These are phyloP conservation scores for Suillus bovinus DNA, from an alignment of 768 basidiomycete genomes.

Conservation along the genomic window DNA sequence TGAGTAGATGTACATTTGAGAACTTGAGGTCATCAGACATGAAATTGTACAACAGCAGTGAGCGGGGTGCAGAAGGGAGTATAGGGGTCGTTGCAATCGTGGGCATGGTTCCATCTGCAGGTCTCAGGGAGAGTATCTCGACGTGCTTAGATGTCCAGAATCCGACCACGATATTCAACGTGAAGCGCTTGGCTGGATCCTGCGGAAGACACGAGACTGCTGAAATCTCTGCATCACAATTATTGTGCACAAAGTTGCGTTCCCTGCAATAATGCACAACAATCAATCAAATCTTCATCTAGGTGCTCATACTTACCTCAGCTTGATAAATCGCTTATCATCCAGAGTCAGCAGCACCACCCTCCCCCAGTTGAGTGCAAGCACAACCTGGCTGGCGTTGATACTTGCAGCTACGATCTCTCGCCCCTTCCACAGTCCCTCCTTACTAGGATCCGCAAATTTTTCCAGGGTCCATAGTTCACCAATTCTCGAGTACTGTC, in stretches of 20 bases:
- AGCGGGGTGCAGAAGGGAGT: constrained; percentile 47
- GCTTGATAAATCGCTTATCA: constrained; percentile 37
- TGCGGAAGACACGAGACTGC: constrained; percentile 65
- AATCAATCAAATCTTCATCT: neutral
- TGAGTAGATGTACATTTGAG: constrained; percentile 52
- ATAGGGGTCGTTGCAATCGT: constrained; percentile 25
- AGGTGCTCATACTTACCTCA: constrained; percentile 7
- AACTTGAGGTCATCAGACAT: constrained; percentile 39
- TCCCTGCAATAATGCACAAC: neutral
- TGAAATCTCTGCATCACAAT: constrained; percentile 55
- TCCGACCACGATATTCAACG: constrained; percentile 58
- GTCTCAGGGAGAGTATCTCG: constrained; percentile 49
- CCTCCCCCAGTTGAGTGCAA: constrained; percentile 57
- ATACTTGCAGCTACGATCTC: constrained; percentile 70
- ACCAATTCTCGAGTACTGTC: constrained; percentile 42
- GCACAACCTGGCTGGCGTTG: constrained; percentile 65
- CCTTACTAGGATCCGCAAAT: constrained; percentile 20
- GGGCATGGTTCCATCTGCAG: constrained; percentile 14
- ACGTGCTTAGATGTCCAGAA: constrained; percentile 76
- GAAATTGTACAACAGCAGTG: constrained; percentile 60
- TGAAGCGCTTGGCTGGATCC: constrained; percentile 45
- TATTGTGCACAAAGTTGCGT: constrained; percentile 26
- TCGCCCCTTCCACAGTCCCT: constrained; percentile 26
- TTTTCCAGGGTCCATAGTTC: constrained; percentile 41
- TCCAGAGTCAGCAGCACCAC: constrained; percentile 52